Base-by-base conservation (phyloP, 2,329 filamentous ascomycete species). In the Hypoxylon sp. region DNA sequence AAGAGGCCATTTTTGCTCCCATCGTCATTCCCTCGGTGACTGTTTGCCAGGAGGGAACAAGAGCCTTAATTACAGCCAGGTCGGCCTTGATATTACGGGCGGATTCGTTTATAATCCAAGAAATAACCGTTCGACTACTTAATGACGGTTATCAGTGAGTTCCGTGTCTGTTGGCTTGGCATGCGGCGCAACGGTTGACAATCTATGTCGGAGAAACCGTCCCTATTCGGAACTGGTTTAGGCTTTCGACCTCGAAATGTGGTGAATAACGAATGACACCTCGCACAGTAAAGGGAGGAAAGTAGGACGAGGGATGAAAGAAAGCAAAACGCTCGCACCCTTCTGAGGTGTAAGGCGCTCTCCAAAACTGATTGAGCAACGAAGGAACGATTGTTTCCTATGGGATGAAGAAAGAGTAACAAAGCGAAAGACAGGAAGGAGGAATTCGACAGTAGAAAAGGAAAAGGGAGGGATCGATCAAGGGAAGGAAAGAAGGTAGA, bases 1-100 rank as follows among this genome's bases (percentile, higher is more conserved):
- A 71, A 61, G 77, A 73, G 30, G 78, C 74, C 65, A 81, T 72
- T 70, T 74, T 79, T 57, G 76, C 77, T 75, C 79, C 80, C 80
- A 82, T 77, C 60, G 72, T 77, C 62, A 57, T 71, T 56, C 61
- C 61, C 46, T 62, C 57, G 46, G 55, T 43, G 46, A 70, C 55
- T 25, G 52, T 46, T 59, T 73, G 68, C 66, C 69, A 72, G 59
- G 65, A 59, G 62, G 65, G 55, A 62, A 57, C 30, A 23, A 59
- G 46, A 46, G 47, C 56, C 48, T 72, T 66, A 41, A 54, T 47
- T 68, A 59, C 62, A 56, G 50, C 29, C 51, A 61, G 56, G 7
- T 64, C 29, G 50, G 34, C 32, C 54, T 53, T 21, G 37, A 62
- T 29, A 12, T 21, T 51, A 62, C 48, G 11, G 47, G 14, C 29